These are phyloP conservation scores for Coniosporium tulheliwenetii DNA, from an alignment of 2,329 filamentous ascomycete species.

Conservation along the genomic window DNA sequence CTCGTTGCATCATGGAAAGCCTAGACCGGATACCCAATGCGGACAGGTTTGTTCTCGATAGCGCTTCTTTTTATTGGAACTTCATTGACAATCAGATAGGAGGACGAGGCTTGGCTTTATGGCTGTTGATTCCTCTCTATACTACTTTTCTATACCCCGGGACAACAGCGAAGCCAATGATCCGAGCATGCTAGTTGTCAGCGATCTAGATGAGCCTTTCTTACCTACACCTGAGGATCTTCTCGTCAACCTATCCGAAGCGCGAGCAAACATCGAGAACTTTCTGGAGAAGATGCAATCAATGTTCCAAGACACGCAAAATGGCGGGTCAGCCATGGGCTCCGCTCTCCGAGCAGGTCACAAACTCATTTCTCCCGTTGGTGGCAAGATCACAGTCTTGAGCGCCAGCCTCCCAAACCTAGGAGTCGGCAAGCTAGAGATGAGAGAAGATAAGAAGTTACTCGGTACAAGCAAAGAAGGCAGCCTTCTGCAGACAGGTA, in stretches of 20 bases:
- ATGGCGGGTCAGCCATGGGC: conserved; percentile 82
- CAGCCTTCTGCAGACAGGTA: conserved; percentile 72
- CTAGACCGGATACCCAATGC: conserved; percentile 97
- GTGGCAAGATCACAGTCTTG: conserved; percentile 86
- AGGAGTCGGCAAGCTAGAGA: conserved; percentile 76
- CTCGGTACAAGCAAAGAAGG: conserved; percentile 89
- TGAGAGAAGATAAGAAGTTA: conserved; percentile 92
- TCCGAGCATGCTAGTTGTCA: conserved; percentile 83
- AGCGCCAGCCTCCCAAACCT: conserved; percentile 82
- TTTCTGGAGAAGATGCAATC: conserved; percentile 83
- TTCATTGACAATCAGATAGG: conserved; percentile 15
- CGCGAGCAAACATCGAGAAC: conserved; percentile 75
- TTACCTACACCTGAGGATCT: conserved; percentile 85
- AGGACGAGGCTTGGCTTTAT: conserved; percentile 88
- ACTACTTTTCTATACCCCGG: conserved; percentile 90
- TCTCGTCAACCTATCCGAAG: conserved; percentile 76
- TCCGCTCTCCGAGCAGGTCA: conserved; percentile 85
- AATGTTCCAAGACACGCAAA: conserved; percentile 95
- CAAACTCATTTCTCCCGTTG: conserved; percentile 85
- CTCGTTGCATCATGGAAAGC: conserved; percentile 86
- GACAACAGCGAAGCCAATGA: conserved; percentile 75
- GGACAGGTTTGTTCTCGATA: conserved; percentile 32
- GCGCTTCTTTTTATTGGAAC: too few relatives aligned
- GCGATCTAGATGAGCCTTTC: conserved; percentile 92
- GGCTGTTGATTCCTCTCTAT: conserved; percentile 82